Percentiles rank a stretch among this genome's conserved stretches.
These are phyloP conservation scores for Chrysoporthe cubensis DNA, from an alignment of 2,329 filamentous ascomycete species.

Conservation along the genomic window DNA sequence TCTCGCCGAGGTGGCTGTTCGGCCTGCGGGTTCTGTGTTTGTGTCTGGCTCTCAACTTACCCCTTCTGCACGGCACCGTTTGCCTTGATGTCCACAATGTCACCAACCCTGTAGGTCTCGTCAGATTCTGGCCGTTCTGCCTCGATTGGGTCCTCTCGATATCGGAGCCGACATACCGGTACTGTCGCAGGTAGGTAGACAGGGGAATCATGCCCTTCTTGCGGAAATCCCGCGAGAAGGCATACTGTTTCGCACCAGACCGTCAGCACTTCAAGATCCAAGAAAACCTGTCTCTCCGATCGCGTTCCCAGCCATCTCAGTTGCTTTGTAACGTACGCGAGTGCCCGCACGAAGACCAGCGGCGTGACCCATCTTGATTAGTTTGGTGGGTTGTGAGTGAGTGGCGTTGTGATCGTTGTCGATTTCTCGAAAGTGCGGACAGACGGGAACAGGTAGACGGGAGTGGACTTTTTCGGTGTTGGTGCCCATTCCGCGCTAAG, in stretches of 20 bases:
- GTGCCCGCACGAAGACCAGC: conserved; percentile 86
- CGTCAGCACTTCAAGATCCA: conserved; percentile 40
- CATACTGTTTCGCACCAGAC: conserved; percentile 62
- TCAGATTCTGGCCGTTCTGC: conserved; percentile 19
- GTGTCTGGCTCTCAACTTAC: conserved; percentile 58
- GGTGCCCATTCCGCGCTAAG: conserved; percentile 6
- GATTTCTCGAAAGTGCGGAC: conserved; percentile 26
- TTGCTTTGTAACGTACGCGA: conserved; percentile 63
- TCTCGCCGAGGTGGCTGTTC: conserved; percentile 18
- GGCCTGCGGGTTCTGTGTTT: conserved; percentile 26
- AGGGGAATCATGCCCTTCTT: conserved; percentile 92
- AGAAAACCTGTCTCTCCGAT: background rate
- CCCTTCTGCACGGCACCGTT: conserved; percentile 99
- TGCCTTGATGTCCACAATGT: conserved; percentile 98
- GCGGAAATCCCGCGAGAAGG: conserved; percentile 94
- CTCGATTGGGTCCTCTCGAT: conserved; percentile 4
- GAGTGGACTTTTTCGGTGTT: conserved; percentile 13
- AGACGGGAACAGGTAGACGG: background rate
- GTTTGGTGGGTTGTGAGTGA: conserved; percentile 48
- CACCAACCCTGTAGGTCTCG: conserved; percentile 73
- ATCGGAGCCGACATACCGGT: conserved; percentile 67
- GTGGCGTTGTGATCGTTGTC: conserved; percentile 49
- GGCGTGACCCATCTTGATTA: conserved; percentile 79
- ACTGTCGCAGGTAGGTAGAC: conserved; percentile 92
- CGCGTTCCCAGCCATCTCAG: conserved; percentile 17